phyloP scores from a whole-genome alignment of 257 asterid species.

The Nicotiana benthamiana region DNA sequence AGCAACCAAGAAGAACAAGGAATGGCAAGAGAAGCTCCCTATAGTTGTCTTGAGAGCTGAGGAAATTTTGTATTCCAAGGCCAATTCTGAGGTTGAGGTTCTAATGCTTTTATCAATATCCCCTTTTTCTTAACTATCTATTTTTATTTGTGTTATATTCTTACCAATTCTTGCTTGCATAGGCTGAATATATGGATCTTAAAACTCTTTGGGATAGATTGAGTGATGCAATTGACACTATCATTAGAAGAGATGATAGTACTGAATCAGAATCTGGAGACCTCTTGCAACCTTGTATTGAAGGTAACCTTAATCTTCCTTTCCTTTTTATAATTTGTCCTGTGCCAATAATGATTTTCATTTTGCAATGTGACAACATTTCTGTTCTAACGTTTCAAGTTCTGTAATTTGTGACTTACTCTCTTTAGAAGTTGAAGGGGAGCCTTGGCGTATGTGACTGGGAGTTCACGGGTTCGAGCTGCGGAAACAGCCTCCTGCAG shows the following conservation, averaged over 20 bases:
- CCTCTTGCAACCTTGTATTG: slow-evolving; percentile 83
- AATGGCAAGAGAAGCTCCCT: slow-evolving; percentile 94
- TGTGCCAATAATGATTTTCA: not conserved
- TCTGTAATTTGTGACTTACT: too few relatives aligned
- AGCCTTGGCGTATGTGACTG: too few relatives aligned
- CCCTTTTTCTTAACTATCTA: not conserved
- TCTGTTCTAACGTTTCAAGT: not conserved
- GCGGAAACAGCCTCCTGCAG: too few relatives aligned
- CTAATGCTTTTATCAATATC: not conserved
- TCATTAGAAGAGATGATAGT: slow-evolving; percentile 67
- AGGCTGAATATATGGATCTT: slow-evolving; percentile 88
- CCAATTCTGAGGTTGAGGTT: slow-evolving; percentile 69
- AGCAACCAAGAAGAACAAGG: slow-evolving; percentile 71
- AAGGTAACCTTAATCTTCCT: slow-evolving; percentile 40
- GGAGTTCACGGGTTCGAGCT: too few relatives aligned
- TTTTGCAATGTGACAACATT: not conserved
- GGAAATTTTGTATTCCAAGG: slow-evolving; percentile 89
- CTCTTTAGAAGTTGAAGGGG: too few relatives aligned
- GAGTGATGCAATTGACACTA: slow-evolving; percentile 71
- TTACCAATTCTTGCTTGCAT: slow-evolving; percentile 8
- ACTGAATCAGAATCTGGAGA: slow-evolving; percentile 57
- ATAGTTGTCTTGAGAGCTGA: slow-evolving; percentile 86
- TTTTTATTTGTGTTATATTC: not conserved
- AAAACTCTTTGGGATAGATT: slow-evolving; percentile 73
- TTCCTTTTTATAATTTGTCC: not conserved